phyloP scores from a whole-genome alignment of 176 grass and related monocot species.

The Oryza punctata region DNA sequence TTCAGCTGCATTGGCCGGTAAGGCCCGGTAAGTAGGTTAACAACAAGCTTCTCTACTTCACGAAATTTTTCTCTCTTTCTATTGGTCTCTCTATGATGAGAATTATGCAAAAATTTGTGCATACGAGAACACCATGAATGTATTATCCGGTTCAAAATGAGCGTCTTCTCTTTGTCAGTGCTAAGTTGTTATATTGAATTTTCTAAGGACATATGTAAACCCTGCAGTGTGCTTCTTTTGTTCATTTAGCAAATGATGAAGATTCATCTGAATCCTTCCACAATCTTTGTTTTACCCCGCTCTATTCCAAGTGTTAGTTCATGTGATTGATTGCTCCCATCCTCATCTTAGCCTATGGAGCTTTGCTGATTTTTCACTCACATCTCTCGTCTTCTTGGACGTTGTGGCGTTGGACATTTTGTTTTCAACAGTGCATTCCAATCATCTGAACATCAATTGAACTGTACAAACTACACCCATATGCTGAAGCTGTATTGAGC shows the following conservation, averaged over 20 bases:
- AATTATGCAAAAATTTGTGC: neutral
- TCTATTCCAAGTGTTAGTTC: too few species aligned
- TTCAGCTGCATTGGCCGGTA: conserved; percentile 48
- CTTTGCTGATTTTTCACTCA: neutral
- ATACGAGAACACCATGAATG: neutral
- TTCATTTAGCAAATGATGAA: too few species aligned
- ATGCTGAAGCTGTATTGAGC: neutral
- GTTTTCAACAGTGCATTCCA: neutral
- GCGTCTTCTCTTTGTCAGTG: neutral
- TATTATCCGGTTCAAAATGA: neutral
- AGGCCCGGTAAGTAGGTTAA: too few species aligned
- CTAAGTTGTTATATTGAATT: neutral
- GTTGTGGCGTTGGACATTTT: neutral
- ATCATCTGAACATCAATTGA: neutral
- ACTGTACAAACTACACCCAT: neutral
- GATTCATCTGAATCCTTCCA: too few species aligned
- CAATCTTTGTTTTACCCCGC: too few species aligned
- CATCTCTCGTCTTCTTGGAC: neutral
- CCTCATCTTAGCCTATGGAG: neutral
- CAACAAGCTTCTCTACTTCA: neutral
- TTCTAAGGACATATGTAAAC: too few species aligned
- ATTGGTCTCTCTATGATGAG: neutral
- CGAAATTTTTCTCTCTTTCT: neutral
- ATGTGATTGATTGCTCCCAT: neutral
- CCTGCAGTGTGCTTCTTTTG: too few species aligned